Evolutionary conservation across 352 stramenopile species (phyloP), one percentile per base, ranked within the genome.

Genomic region (Globisporangium alternatum): DNA sequence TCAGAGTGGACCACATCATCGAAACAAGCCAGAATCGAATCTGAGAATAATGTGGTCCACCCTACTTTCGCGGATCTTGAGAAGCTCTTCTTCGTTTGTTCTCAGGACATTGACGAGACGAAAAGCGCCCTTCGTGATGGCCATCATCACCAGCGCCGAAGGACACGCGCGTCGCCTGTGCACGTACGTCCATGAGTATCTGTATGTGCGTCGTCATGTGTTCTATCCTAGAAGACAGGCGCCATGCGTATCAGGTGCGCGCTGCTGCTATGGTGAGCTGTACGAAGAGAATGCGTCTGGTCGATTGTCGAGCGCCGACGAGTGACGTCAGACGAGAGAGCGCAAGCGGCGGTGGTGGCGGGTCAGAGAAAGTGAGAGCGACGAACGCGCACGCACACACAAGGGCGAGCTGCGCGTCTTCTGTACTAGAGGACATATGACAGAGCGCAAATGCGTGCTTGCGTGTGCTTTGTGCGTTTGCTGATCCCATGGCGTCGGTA

Each of bases 41-140:
- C 33, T 39, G 17, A 41, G n/a, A 57, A 44, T 57, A 57, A 33
- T 44, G 51, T 57, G 51, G 30, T 3, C 31, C 51, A 57, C 51
- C 17, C 51, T 57, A 57, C 19, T 43, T 57, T 41, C 0, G 51
- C 3, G 52, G 52, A 58, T 58, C 52, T 58, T 58, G 52, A 58
- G 52, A 5, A 58, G 52, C 52, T 45, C 25, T 58, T 6, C 31
- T 21, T 58, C 31, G 43, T 30, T 43, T 58, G 30, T 58, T 44
- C 31, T 31, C 19, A 51, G 41, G 19, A 30, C 52, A 58, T 58
- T 58, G 52, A 58, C 52, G 52, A 58, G 52, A 45, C 52, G n/a
- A 35, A 58, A 58, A 58, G 37, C 52, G 52, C 52, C 9, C 51
- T 21, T 33, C 19, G 15, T 58, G 52, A 58, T 58, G 52, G 12